Evolutionary conservation across 768 basidiomycete genomes (phyloP).

Genomic region (Albatrellus ellisii): DNA sequence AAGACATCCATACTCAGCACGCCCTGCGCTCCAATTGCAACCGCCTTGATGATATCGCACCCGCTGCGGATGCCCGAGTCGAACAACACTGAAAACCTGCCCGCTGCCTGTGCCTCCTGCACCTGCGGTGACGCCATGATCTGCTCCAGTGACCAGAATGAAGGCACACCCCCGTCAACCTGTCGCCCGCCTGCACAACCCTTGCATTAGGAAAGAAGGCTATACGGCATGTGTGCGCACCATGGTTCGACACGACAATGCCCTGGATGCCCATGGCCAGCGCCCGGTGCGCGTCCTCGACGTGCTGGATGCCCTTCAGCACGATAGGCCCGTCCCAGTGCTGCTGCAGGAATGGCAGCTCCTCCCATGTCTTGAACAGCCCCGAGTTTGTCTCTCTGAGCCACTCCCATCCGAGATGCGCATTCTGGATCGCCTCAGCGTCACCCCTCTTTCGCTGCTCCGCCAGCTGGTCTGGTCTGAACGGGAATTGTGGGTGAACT

Average conservation of each 20-base stretch:
- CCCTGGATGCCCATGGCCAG: conserved; percentile 53
- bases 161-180: conserved; percentile 66
- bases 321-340: conserved; percentile 72
- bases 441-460: conserved; percentile 34
- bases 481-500: conserved; percentile 39
- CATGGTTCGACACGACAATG: conserved; percentile 74
- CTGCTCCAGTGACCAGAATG: conserved; percentile 55
- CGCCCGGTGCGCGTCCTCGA: conserved; percentile 59
- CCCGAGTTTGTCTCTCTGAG: conserved; percentile 51
- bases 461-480: conserved; percentile 37
- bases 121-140: conserved; percentile 54
- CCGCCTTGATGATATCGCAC: conserved; percentile 71
- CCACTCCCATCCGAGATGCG: conserved; percentile 48
- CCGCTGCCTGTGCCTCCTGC: conserved; percentile 39
- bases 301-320: conserved; percentile 65
- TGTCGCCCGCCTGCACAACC: conserved; percentile 46
- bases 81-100: conserved; percentile 57
- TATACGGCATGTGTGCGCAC: conserved; percentile 22
- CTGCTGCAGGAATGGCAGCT: conserved; percentile 50
- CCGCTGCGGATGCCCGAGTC: conserved; percentile 79
- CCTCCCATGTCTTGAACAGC: conserved; percentile 53
- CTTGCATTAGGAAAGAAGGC: not conserved
- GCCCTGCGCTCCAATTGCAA: conserved; percentile 77
- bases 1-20: conserved; percentile 45
- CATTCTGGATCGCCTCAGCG: conserved; percentile 23